These are phyloP conservation scores for Limonium bicolor DNA, from an alignment of 148 eudicot species.

Conservation along the genomic window DNA sequence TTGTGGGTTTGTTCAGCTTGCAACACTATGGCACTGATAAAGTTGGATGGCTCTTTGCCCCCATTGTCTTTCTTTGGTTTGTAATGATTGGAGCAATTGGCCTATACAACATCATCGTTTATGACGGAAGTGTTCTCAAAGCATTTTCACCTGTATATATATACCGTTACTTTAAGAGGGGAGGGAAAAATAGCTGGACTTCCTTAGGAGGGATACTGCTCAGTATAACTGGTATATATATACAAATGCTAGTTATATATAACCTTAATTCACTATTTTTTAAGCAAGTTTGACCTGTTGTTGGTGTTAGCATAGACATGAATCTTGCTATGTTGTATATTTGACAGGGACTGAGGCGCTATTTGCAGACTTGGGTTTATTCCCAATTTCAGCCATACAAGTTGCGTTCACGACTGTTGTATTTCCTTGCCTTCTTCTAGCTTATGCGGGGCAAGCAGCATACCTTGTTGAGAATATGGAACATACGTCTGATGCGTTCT, in stretches of 20 bases:
- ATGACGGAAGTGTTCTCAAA: conserved; percentile 58
- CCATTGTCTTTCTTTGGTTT: conserved; percentile 88
- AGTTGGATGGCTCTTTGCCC: conserved; percentile 98
- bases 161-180: conserved; percentile 59
- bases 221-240: conserved; percentile 71
- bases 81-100: conserved; percentile 88
- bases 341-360: conserved; percentile 91
- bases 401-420: conserved; percentile 83
- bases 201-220: conserved; percentile 97
- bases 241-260: too few species aligned
- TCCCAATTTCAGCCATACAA: conserved; percentile 83
- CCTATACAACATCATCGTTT: conserved; percentile 59
- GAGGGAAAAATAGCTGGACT: conserved; percentile 60
- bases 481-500: conserved; percentile 74
- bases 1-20: conserved; percentile 83
- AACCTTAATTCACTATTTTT: too few species aligned
- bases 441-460: conserved; percentile 96
- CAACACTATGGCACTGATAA: conserved; percentile 95
- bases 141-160: conserved; percentile 88
- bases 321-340: too few species aligned
- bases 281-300: too few species aligned
- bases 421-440: conserved; percentile 93
- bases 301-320: conserved; percentile 1
- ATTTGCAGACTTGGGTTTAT: conserved; percentile 89
- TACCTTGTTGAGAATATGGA: conserved; percentile 60